phyloP scores from a whole-genome alignment of 2,329 filamentous ascomycete genomes.

The Exophiala spinifera region DNA sequence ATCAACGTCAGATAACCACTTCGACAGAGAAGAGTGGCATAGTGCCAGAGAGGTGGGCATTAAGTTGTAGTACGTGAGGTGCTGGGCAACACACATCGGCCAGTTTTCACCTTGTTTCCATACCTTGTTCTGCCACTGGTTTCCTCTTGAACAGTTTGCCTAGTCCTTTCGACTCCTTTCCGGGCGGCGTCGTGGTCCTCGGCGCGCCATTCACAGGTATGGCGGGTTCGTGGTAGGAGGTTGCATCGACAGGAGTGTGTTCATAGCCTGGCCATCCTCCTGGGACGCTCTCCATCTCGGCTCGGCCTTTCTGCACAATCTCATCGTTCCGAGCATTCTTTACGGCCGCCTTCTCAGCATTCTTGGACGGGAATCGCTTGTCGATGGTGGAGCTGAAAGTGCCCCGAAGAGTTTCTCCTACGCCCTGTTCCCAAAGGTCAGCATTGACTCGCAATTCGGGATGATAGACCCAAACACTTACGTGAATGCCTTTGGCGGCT shows the following conservation, averaged over 20 bases:
- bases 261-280: constrained; percentile 19
- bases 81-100: constrained; percentile 1
- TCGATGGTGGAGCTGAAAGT: constrained; percentile 26
- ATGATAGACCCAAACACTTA: constrained; percentile 3
- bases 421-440: constrained; percentile 16
- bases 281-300: constrained; percentile 23
- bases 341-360: constrained; percentile 24
- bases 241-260: neutral
- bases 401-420: constrained; percentile 28
- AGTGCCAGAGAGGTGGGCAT: too few relatives aligned
- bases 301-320: constrained; percentile 19
- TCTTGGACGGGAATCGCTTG: constrained; percentile 21
- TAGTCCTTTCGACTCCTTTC: constrained; percentile 9
- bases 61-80: neutral
- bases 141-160: constrained; percentile 26
- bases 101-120: constrained; percentile 11
- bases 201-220: neutral
- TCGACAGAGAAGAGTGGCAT: too few relatives aligned
- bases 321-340: constrained; percentile 22
- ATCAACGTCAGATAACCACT: neutral
- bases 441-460: neutral
- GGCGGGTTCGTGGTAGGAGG: neutral
- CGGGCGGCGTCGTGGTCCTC: neutral
- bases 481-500: constrained; percentile 27
- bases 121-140: constrained; percentile 23